These are phyloP conservation scores for Rhododendron williamsianum DNA, from an alignment of 148 eudicot species.

Conservation along the genomic window DNA sequence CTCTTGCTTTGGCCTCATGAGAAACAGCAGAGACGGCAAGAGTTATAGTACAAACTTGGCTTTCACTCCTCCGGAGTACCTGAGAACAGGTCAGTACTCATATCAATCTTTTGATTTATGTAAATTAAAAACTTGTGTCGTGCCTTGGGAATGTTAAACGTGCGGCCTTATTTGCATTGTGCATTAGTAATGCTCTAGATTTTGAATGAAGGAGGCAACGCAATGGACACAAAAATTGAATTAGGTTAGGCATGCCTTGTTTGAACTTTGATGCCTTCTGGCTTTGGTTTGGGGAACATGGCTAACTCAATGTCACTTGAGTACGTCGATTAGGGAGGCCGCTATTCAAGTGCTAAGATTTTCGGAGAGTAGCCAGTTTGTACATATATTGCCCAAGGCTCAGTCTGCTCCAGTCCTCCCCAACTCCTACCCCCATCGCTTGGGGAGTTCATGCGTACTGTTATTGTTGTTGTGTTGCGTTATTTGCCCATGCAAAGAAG, in stretches of 20 bases:
- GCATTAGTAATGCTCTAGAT: background rate
- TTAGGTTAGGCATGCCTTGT: background rate
- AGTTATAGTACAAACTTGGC: constrained; percentile 77
- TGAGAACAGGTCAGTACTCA: constrained; percentile 52
- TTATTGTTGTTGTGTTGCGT: background rate
- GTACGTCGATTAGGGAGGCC: background rate
- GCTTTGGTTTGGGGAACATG: background rate
- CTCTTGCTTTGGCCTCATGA: constrained; percentile 73
- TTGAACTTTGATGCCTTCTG: background rate
- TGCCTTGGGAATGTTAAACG: background rate
- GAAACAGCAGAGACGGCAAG: constrained; percentile 72
- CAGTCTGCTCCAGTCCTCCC: background rate
- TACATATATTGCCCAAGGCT: too few species aligned
- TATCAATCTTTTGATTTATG: background rate
- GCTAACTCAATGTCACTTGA: background rate
- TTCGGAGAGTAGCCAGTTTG: background rate
- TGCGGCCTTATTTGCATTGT: background rate
- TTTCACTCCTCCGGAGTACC: constrained; percentile 71
- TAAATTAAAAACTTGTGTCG: background rate
- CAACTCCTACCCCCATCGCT: background rate
- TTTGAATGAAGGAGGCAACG: background rate
- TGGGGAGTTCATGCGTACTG: background rate
- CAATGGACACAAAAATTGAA: background rate
- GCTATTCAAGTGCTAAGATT: background rate
- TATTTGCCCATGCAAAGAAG: background rate